These are phyloP conservation scores for Amanita molliuscula DNA, from an alignment of 768 basidiomycete genomes.

Conservation along the genomic window DNA sequence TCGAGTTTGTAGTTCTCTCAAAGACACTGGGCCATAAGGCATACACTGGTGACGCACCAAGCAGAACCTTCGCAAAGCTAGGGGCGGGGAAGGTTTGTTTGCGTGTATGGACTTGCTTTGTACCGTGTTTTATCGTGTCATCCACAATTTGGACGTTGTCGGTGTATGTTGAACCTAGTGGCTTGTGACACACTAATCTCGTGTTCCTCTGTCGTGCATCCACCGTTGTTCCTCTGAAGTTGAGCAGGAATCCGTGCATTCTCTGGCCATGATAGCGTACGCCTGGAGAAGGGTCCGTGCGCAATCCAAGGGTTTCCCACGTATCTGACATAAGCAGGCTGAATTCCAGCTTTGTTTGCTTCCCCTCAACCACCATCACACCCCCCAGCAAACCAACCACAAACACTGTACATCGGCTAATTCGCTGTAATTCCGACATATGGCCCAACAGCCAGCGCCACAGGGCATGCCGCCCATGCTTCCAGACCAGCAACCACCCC, in stretches of 20 bases:
- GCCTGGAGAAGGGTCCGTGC: slow-evolving; percentile 43
- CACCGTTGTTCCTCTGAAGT: slow-evolving; percentile 14
- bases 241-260: background rate
- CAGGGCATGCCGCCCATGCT: slow-evolving; percentile 59
- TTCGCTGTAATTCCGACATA: slow-evolving; percentile 17
- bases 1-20: no score
- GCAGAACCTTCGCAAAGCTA: background rate
- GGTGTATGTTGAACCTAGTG: slow-evolving; percentile 49
- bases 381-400: slow-evolving; percentile 26
- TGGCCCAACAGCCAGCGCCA: slow-evolving; percentile 43
- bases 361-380: slow-evolving; percentile 36
- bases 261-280: background rate
- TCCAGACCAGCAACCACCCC: slow-evolving; percentile 32
- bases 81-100: slow-evolving; percentile 23
- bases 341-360: slow-evolving; percentile 34
- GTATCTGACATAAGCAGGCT: slow-evolving; percentile 41
- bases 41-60: background rate
- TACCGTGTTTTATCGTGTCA: slow-evolving; percentile 68
- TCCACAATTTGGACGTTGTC: slow-evolving; percentile 64
- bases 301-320: slow-evolving; percentile 43
- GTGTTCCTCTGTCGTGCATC: slow-evolving; percentile 14
- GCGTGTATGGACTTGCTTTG: slow-evolving; percentile 37
- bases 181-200: slow-evolving; percentile 37
- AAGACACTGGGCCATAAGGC: background rate
- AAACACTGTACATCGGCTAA: slow-evolving; percentile 16